phyloP scores from a whole-genome alignment of 257 asterid species.

The Salvia rosmarinus region DNA sequence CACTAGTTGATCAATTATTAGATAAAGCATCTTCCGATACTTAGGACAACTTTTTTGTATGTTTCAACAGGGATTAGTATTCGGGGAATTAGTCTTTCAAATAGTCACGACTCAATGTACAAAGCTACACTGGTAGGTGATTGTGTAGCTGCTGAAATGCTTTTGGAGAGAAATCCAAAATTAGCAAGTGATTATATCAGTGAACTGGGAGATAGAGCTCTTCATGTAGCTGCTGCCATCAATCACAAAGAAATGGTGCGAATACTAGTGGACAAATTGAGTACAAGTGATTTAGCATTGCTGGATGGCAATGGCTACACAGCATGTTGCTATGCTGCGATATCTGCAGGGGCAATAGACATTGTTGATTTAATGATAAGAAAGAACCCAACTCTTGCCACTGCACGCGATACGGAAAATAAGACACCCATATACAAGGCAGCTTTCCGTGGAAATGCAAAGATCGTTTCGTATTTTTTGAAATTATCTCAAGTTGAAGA shows the following conservation, averaged over 20 bases:
- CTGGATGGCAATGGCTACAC: background rate
- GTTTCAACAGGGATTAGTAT: no score
- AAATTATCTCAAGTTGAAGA: background rate
- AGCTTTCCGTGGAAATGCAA: constrained; percentile 1
- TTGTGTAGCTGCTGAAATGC: constrained; percentile 14
- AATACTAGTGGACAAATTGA: background rate
- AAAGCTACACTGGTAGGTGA: constrained; percentile 6
- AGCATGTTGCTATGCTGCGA: constrained; percentile 31
- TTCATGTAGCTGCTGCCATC: constrained; percentile 33
- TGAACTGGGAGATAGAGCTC: constrained; percentile 2
- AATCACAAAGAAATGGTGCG: background rate
- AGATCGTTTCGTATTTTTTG: constrained; percentile 30
- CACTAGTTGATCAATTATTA: no score
- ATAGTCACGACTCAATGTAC: background rate
- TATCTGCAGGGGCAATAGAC: constrained; percentile 22
- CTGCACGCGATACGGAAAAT: background rate
- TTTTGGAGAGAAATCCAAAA: background rate
- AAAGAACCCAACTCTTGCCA: background rate
- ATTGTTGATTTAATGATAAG: constrained; percentile 20
- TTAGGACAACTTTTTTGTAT: no score
- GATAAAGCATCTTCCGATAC: no score
- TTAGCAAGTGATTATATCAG: background rate
- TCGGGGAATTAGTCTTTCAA: no score
- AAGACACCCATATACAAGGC: constrained; percentile 20
- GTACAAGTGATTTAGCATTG: background rate